A percentile compares a stretch with the other conserved stretches of the same genome.
phyloP scores from a whole-genome alignment of 176 grass and related monocot species.

The Phyllostachys edulis region DNA sequence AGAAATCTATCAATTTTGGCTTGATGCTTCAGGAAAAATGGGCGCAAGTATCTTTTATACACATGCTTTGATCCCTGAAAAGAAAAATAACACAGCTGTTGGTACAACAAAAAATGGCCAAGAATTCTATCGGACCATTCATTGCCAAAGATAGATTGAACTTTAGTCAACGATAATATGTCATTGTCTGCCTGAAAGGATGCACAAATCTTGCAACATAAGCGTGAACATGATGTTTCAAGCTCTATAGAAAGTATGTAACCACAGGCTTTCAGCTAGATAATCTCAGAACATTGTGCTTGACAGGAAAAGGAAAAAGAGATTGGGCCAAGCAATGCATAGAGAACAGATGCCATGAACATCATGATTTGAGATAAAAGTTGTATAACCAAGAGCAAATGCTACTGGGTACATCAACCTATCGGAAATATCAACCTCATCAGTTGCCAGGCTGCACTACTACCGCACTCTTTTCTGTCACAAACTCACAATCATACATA shows the following conservation, averaged over 20 bases:
- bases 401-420: background rate
- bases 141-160: background rate
- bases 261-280: conserved; percentile 16
- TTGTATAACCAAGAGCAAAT: background rate
- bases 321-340: background rate
- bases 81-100: conserved; percentile 20
- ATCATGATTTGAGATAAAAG: background rate
- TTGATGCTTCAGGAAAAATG: conserved; percentile 85
- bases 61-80: conserved; percentile 88
- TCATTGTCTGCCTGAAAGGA: background rate
- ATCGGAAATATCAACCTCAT: conserved; percentile 10
- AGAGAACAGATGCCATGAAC: conserved; percentile 14
- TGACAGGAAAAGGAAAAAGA: background rate
- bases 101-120: background rate
- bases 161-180: background rate
- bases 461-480: background rate
- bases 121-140: background rate
- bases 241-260: background rate
- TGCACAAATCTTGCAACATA: background rate
- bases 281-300: background rate
- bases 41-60: conserved; percentile 69
- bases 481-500: background rate
- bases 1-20: conserved; percentile 77
- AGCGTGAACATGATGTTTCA: background rate
- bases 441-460: background rate